A percentile compares a stretch with the other conserved stretches of the same genome.
Conservation (phyloP, 106 monocot genomes). For the Vanilla planifolia region DNA sequence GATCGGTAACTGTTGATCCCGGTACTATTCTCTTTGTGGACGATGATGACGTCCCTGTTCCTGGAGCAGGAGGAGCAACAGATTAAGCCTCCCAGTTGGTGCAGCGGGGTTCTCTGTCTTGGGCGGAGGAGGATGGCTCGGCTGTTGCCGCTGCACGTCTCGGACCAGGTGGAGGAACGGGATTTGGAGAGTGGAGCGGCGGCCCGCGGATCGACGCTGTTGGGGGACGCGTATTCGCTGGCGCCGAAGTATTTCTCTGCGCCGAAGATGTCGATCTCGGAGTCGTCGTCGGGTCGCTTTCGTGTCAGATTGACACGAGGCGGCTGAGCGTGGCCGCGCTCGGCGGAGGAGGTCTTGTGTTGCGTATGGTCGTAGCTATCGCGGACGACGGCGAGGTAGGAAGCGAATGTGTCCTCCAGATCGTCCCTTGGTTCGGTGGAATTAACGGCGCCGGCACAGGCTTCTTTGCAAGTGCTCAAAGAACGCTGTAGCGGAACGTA, state of each 20-base stretch:
- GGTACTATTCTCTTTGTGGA: background rate
- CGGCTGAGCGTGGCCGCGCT: background rate
- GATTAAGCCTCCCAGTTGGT: background rate
- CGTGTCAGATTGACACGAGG: background rate
- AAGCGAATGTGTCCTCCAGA: background rate
- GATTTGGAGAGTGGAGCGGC: background rate
- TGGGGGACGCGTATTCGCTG: background rate
- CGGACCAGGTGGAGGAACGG: background rate
- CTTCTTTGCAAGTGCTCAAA: too few species aligned
- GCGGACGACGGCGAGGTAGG: constrained; percentile 4
- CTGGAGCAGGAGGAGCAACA: constrained; percentile 31
- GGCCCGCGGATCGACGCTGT: background rate
- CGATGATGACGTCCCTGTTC: constrained; percentile 8
- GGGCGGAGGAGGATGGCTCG: constrained; percentile 31
- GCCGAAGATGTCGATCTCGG: constrained; percentile 49
- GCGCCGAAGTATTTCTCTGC: constrained; percentile 71
- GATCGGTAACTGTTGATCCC: background rate
- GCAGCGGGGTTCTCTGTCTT: constrained; percentile 12
- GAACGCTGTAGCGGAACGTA: too few species aligned
- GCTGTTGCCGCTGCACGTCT: constrained; percentile 13
- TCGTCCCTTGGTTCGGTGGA: too few species aligned
- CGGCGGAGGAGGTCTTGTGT: background rate
- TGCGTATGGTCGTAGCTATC: background rate
- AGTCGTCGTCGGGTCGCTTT: constrained; percentile 13
- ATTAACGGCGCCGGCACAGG: too few species aligned